Conservation (phyloP, 805 yeast species). For the Candida pseudofarinosa region DNA sequence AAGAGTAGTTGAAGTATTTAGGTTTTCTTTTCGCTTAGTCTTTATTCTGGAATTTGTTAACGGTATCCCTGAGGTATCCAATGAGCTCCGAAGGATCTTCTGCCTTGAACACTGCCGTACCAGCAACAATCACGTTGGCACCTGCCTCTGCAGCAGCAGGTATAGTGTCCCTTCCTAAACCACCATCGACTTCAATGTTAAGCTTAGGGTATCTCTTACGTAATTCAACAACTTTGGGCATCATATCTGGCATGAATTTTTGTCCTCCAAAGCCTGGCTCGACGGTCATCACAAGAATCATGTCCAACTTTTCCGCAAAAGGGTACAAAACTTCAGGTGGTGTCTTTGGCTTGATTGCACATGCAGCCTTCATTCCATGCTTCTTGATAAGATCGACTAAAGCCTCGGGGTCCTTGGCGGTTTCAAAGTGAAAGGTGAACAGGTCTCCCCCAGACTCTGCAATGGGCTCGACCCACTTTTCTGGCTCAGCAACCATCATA, state of each 20-base stretch:
- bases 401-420: conserved; percentile 72
- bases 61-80: conserved; percentile 59
- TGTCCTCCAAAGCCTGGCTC: conserved; percentile 99
- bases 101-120: conserved; percentile 89
- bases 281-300: conserved; percentile 97
- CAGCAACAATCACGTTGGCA: conserved; percentile 97
- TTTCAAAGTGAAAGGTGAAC: conserved; percentile 94
- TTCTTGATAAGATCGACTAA: conserved; percentile 72
- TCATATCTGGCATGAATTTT: conserved; percentile 90
- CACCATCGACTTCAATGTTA: conserved; percentile 96
- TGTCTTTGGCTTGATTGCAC: conserved; percentile 93
- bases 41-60: conserved; percentile 46
- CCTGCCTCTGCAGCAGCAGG: conserved; percentile 93
- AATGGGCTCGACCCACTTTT: conserved; percentile 88
- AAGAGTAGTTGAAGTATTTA: background rate
- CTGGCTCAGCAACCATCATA: conserved; percentile 95
- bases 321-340: conserved; percentile 78
- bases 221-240: conserved; percentile 85
- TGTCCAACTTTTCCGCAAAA: conserved; percentile 72
- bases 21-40: conserved; percentile 37
- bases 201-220: conserved; percentile 71
- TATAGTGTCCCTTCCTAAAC: conserved; percentile 81
- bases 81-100: conserved; percentile 75
- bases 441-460: conserved; percentile 95
- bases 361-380: conserved; percentile 87